These are phyloP conservation scores for Ambrosiella xylebori DNA, from an alignment of 2,329 filamentous ascomycete species.

Conservation along the genomic window DNA sequence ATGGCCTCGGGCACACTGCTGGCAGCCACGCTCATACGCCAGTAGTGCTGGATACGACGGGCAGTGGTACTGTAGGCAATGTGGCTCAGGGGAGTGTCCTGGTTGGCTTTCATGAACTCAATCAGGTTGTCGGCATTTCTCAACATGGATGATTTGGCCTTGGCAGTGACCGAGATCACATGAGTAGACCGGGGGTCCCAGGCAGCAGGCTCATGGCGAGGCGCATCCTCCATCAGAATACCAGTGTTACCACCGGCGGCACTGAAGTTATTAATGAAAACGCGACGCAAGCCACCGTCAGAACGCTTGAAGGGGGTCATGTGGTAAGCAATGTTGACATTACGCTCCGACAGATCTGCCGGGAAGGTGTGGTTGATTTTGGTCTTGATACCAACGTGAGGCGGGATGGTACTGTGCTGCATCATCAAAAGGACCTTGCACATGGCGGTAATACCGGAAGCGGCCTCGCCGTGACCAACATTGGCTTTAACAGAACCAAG, in stretches of 20 bases:
- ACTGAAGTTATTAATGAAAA: constrained; percentile 52
- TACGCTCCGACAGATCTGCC: constrained; percentile 36
- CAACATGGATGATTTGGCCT: constrained; percentile 37
- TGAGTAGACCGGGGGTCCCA: constrained; percentile 38
- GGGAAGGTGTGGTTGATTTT: constrained; percentile 44
- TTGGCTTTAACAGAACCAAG: constrained; percentile 49
- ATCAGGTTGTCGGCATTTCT: constrained; percentile 40
- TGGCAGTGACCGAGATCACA: constrained; percentile 40
- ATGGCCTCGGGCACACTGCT: constrained; percentile 26
- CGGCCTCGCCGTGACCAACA: constrained; percentile 44
- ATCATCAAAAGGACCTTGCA: constrained; percentile 50
- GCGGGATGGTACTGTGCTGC: constrained; percentile 43
- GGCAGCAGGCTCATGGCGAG: constrained; percentile 28
- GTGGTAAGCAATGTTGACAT: constrained; percentile 40
- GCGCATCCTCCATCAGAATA: constrained; percentile 45
- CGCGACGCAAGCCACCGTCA: constrained; percentile 28
- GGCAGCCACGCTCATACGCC: constrained; percentile 33
- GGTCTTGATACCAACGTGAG: constrained; percentile 50
- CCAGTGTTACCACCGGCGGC: constrained; percentile 58
- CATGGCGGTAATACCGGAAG: constrained; percentile 43
- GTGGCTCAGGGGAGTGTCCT: constrained; percentile 36
- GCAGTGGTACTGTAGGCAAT: constrained; percentile 54
- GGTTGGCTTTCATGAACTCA: constrained; percentile 33
- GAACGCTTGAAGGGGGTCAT: constrained; percentile 32
- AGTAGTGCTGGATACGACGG: constrained; percentile 42